A percentile compares a stretch with the other conserved stretches of the same genome.
Evolutionary conservation across 805 yeast genomes (phyloP).

Genomic region (Citeromyces nyonsensis): DNA sequence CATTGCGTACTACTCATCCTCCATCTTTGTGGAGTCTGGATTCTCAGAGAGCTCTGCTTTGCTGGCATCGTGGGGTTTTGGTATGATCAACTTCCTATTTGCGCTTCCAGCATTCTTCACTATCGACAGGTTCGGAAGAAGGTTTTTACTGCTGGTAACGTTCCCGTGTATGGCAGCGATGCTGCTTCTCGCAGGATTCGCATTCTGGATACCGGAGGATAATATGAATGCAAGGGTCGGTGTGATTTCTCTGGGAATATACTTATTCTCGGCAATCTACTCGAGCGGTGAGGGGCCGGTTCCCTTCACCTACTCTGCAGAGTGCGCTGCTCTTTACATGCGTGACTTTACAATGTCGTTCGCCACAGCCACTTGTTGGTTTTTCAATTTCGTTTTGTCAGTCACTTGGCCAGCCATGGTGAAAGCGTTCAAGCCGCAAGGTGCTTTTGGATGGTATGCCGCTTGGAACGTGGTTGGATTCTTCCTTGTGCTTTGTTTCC

Average conservation of each 20-base stretch:
- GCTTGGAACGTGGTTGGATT: slow-evolving; percentile 68
- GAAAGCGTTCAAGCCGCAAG: slow-evolving; percentile 55
- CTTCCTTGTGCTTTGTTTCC: slow-evolving; percentile 53
- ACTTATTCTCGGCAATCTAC: slow-evolving; percentile 56
- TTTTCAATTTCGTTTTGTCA: slow-evolving; percentile 54
- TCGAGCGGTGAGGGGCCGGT: slow-evolving; percentile 85
- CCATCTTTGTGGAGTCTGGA: slow-evolving; percentile 57
- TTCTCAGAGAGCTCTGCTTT: slow-evolving; percentile 47
- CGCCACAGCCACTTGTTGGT: slow-evolving; percentile 67
- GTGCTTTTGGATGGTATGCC: slow-evolving; percentile 83
- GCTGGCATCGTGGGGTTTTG: slow-evolving; percentile 78
- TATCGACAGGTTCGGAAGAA: slow-evolving; percentile 66
- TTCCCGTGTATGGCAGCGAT: slow-evolving; percentile 54
- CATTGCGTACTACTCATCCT: slow-evolving; percentile 72
- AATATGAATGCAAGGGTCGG: slow-evolving; percentile 40
- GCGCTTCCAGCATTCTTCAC: slow-evolving; percentile 75
- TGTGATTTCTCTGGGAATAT: slow-evolving; percentile 57
- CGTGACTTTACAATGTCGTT: slow-evolving; percentile 72
- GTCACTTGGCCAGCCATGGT: slow-evolving; percentile 69
- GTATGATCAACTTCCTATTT: slow-evolving; percentile 64
- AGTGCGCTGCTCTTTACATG: slow-evolving; percentile 64
- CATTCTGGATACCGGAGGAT: slow-evolving; percentile 47
- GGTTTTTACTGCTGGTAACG: slow-evolving; percentile 38
- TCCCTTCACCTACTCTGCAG: slow-evolving; percentile 81
- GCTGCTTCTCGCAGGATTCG: slow-evolving; percentile 48